Conservation (phyloP, 2,329 filamentous ascomycete genomes). For the Colletotrichum kahawae region DNA sequence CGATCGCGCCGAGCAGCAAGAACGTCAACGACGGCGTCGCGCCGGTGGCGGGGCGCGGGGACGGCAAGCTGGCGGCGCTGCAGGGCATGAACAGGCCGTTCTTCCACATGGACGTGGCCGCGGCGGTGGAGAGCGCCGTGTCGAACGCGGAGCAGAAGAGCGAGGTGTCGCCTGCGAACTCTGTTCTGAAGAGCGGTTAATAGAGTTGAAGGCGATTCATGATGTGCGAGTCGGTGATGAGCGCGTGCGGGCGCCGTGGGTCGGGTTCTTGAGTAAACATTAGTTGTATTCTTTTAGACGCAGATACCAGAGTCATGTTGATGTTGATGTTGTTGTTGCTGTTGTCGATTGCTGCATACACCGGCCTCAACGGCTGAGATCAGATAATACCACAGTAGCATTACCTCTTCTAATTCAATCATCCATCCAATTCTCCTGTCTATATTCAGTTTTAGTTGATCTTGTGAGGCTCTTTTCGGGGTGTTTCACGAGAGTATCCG, state of each 20-base stretch:
- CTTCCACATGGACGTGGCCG: conserved; percentile 57
- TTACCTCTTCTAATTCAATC: background rate
- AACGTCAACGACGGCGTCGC: conserved; percentile 12
- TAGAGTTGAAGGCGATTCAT: background rate
- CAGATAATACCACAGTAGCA: background rate
- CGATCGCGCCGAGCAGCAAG: conserved; percentile 11
- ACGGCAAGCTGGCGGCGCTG: conserved; percentile 38
- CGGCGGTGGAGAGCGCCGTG: conserved; percentile 51
- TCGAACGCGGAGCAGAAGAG: conserved; percentile 32
- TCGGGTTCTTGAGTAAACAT: background rate
- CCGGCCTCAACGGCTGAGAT: background rate
- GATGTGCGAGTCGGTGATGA: background rate
- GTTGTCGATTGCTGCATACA: conserved; percentile 1
- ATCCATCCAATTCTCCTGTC: too few species aligned
- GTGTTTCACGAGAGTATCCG: background rate
- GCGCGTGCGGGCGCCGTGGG: background rate
- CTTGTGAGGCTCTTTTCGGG: background rate
- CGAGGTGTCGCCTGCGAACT: conserved; percentile 8
- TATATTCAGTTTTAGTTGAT: accelerated
- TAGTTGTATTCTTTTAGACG: background rate
- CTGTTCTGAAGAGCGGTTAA: conserved; percentile 18
- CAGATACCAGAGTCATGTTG: background rate
- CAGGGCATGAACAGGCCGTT: conserved; percentile 55
- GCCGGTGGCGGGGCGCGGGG: conserved; percentile 17
- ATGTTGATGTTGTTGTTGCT: background rate